Base-by-base conservation (phyloP, 2,329 filamentous ascomycete genomes). In the Chrysoporthe puriensis region DNA sequence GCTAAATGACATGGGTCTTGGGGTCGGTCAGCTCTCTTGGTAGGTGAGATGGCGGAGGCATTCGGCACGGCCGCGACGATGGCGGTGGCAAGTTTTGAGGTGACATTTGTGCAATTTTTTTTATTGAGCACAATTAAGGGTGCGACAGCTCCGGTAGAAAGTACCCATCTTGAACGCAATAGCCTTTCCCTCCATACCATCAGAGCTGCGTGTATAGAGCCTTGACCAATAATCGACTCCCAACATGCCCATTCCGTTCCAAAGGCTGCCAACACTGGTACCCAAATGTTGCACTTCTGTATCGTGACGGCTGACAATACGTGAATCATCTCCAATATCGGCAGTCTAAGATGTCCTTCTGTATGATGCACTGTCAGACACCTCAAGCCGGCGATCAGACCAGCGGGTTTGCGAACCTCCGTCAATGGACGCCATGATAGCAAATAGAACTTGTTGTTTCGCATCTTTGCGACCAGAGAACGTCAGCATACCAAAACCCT, bases 381-480 rank as follows among this genome's bases (percentile, higher is more conserved):
- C 26, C 63, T 46, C 3, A 26, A 16, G 21, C 9, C 11, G 43
- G 13, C 14, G 46, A 1, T 44, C 11, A 18, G 16, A 42, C 5
- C 21, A n/a, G 46, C 48, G 16, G 8, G 56, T 18, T 26, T 43
- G 16, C 46, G 50, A 32, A 66, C 64, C 64, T 57, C 34, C 32
- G 64, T 66, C 56, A 66, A 54, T 8, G 21, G 58, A 40, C 57
- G 11, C 58, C 57, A 36, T 8, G 64, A 48, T 18, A 60, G 40
- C 57, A 66, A 34, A 50, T 61, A 48, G 48, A 66, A 66, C 21
- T 66, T 66, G 58, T 66, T 66, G 46, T 66, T 58, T 48, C 64
- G 64, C 64, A 66, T 61, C 64, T 66, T 34, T 34, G 54, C 54
- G 16, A 36, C 4, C 18, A 9, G 14, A 34, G n/a, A 16, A 36